phyloP scores from a whole-genome alignment of 768 basidiomycete genomes.

The Pleurotus salmoneostramineus region DNA sequence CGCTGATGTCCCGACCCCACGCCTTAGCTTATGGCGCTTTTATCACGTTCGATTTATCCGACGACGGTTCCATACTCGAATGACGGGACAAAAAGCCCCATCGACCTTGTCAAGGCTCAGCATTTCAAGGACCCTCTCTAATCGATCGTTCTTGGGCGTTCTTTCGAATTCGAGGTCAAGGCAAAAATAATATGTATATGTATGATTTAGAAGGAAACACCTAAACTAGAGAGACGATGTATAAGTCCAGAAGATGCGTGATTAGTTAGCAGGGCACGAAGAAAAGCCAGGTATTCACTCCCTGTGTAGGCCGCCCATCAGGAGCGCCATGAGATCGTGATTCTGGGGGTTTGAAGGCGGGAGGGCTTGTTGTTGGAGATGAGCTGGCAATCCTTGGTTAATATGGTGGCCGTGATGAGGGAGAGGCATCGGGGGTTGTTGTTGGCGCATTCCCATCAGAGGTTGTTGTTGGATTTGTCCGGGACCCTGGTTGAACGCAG shows the following conservation, averaged over 20 bases:
- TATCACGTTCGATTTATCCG: slow-evolving; percentile 1
- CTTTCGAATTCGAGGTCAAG: background rate
- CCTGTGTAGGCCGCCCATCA: slow-evolving; percentile 71
- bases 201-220: slow-evolving; percentile 5
- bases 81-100: background rate
- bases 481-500: slow-evolving; percentile 44
- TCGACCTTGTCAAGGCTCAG: too few relatives aligned
- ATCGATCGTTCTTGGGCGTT: too few relatives aligned
- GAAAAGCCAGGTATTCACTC: slow-evolving; percentile 39
- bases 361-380: slow-evolving; percentile 59
- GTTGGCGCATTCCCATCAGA: slow-evolving; percentile 46
- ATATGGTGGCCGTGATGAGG: slow-evolving; percentile 38
- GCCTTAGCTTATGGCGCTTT: background rate
- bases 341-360: slow-evolving; percentile 47
- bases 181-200: background rate
- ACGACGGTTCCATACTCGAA: background rate
- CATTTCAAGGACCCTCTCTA: too few relatives aligned
- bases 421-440: slow-evolving; percentile 49
- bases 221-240: slow-evolving; percentile 7
- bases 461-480: slow-evolving; percentile 32
- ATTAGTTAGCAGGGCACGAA: background rate
- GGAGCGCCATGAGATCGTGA: slow-evolving; percentile 79
- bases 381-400: slow-evolving; percentile 44
- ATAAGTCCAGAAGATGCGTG: slow-evolving; percentile 2
- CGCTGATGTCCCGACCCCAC: background rate